These are phyloP conservation scores for Talaromyces sp. DNA, from an alignment of 2,329 filamentous ascomycete species.

Conservation along the genomic window DNA sequence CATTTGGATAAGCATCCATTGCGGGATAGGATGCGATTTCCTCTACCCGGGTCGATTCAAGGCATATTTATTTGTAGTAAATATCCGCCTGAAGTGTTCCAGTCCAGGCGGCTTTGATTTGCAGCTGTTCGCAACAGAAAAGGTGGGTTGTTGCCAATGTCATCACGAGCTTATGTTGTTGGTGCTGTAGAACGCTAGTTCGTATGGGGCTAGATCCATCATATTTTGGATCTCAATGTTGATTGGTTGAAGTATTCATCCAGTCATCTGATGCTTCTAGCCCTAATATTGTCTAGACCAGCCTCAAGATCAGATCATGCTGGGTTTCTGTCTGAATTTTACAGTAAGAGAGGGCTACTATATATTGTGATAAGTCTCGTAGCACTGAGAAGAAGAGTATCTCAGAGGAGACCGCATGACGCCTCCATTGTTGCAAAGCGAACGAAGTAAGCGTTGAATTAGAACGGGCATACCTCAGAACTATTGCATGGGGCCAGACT, in stretches of 20 bases:
- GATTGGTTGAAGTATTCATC: background rate
- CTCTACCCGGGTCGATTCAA: conserved; percentile 26
- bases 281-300: background rate
- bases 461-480: background rate
- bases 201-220: background rate
- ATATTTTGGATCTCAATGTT: background rate
- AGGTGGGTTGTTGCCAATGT: background rate
- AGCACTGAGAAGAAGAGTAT: background rate
- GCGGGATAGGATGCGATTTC: conserved; percentile 28
- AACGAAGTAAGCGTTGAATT: background rate
- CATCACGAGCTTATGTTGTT: background rate
- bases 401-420: background rate
- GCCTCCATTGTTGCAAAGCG: background rate
- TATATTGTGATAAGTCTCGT: background rate
- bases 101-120: background rate
- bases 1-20: conserved; percentile 50
- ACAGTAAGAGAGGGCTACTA: background rate
- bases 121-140: background rate
- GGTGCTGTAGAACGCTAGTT: background rate
- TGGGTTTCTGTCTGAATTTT: background rate
- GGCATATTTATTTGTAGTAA: conserved; percentile 25
- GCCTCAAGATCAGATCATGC: background rate
- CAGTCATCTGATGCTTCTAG: background rate
- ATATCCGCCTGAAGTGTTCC: conserved; percentile 4
- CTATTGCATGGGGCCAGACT: background rate